A percentile compares a stretch with the other conserved stretches of the same genome.
These are phyloP conservation scores for Chaetomium cochliodes DNA, from an alignment of 495 filamentous ascomycete species.

Conservation along the genomic window DNA sequence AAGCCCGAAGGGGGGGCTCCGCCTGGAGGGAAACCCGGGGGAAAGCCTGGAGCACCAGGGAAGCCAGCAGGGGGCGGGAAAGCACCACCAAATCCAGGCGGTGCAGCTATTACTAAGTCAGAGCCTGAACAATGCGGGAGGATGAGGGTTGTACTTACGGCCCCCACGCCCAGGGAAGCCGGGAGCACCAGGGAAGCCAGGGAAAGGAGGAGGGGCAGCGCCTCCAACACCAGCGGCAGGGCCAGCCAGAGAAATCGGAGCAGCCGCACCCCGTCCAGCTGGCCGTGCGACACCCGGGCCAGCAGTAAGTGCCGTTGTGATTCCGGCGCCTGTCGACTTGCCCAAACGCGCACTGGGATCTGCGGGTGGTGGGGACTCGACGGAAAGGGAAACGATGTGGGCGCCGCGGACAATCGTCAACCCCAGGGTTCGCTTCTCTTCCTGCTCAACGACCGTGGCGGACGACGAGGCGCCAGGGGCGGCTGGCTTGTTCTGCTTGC, in stretches of 20 bases:
- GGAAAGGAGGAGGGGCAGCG: slow-evolving; percentile 67
- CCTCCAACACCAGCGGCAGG: slow-evolving; percentile 89
- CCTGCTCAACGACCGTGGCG: slow-evolving; percentile 67
- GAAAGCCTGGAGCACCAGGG: slow-evolving; percentile 55
- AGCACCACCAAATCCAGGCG: slow-evolving; percentile 60
- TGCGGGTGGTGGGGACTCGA: slow-evolving; percentile 93
- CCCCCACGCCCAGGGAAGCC: slow-evolving; percentile 78
- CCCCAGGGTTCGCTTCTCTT: slow-evolving; percentile 95
- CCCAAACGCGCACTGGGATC: slow-evolving; percentile 90
- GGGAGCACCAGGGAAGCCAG: slow-evolving; percentile 65
- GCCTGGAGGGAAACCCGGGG: slow-evolving; percentile 52
- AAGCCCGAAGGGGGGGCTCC: slow-evolving; percentile 64
- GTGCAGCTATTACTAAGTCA: slow-evolving; percentile 47
- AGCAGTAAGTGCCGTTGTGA: slow-evolving; percentile 65
- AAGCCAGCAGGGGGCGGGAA: slow-evolving; percentile 49
- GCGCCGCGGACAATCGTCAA: slow-evolving; percentile 93
- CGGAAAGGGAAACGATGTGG: slow-evolving; percentile 88
- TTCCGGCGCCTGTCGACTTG: slow-evolving; percentile 66
- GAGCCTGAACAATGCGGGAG: not conserved
- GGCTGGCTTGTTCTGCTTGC: slow-evolving; percentile 74
- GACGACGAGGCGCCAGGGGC: slow-evolving; percentile 62
- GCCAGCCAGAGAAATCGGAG: slow-evolving; percentile 80
- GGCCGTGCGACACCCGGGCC: slow-evolving; percentile 91
- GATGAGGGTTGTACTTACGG: slow-evolving; percentile 51
- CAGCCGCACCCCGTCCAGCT: slow-evolving; percentile 73